phyloP scores from a whole-genome alignment of 2,329 filamentous ascomycete genomes.

The Scedosporium aurantiacum region DNA sequence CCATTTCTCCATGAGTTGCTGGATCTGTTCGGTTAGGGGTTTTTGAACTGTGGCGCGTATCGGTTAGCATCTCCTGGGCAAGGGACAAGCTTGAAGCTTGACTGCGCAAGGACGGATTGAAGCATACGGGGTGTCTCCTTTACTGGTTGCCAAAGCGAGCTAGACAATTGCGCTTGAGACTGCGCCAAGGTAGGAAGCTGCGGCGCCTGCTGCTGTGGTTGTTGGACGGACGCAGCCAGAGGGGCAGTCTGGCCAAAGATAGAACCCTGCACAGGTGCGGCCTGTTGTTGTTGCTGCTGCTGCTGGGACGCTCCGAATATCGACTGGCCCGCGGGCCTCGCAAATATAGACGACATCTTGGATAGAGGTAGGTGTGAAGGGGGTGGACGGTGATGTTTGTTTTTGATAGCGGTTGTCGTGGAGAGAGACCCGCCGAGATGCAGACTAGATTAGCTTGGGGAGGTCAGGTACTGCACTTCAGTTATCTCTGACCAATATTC shows the following conservation, averaged over 20 bases:
- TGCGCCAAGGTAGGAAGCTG: conserved; percentile 31
- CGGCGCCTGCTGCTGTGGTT: conserved; percentile 28
- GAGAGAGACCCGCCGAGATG: too few relatives aligned
- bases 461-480: too few relatives aligned
- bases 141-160: conserved; percentile 42
- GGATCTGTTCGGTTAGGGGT: conserved; percentile 63
- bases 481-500: too few relatives aligned
- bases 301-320: conserved; percentile 4
- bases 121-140: conserved; percentile 37
- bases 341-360: conserved; percentile 8
- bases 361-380: neutral
- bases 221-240: conserved; percentile 24
- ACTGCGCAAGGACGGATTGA: neutral
- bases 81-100: conserved; percentile 6
- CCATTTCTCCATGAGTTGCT: conserved; percentile 63
- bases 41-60: conserved; percentile 42
- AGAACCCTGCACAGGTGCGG: conserved; percentile 7
- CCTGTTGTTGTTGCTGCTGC: conserved; percentile 4
- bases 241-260: conserved; percentile 18
- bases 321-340: conserved; percentile 4
- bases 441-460: too few relatives aligned
- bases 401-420: too few relatives aligned
- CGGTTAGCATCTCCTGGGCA: conserved; percentile 1
- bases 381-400: neutral
- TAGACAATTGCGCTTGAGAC: conserved; percentile 35